Evolutionary conservation across 306 rosid species (phyloP).

Genomic region (Rosa rugosa): DNA sequence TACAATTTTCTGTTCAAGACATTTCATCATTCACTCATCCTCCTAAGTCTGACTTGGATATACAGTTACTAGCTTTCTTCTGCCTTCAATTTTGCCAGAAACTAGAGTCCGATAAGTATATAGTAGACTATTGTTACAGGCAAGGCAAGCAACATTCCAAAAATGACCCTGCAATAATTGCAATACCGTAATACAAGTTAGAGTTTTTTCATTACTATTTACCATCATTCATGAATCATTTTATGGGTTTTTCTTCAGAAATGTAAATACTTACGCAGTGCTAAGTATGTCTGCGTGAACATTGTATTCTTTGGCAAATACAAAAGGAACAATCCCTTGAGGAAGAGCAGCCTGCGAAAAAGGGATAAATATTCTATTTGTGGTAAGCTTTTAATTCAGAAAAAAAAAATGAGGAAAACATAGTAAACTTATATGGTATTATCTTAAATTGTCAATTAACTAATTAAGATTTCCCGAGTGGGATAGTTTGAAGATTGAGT

Average conservation of each 20-base stretch:
- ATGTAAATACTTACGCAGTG: constrained; percentile 65
- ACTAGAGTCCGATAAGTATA: constrained; percentile 64
- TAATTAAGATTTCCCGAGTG: not conserved
- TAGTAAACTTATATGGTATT: not conserved
- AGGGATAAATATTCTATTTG: too few species aligned
- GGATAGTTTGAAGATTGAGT: not conserved
- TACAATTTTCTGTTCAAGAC: constrained; percentile 1
- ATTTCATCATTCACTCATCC: constrained; percentile 19
- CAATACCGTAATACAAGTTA: not conserved
- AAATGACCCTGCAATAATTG: constrained; percentile 68
- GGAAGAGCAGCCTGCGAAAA: constrained; percentile 78
- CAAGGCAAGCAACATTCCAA: constrained; percentile 82
- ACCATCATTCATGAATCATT: not conserved
- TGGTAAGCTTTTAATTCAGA: not conserved
- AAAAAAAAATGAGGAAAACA: not conserved
- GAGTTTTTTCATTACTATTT: not conserved
- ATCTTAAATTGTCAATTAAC: not conserved
- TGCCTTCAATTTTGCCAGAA: constrained; percentile 18
- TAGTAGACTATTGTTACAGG: constrained; percentile 79
- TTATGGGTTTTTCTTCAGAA: not conserved
- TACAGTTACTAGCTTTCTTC: constrained; percentile 9
- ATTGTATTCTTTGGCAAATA: constrained; percentile 88
- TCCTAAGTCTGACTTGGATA: constrained; percentile 40
- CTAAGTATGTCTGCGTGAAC: constrained; percentile 85
- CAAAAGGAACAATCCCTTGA: constrained; percentile 92